phyloP scores from a whole-genome alignment of 2,329 filamentous ascomycete species.

The Colletotrichum neosansevieriae region DNA sequence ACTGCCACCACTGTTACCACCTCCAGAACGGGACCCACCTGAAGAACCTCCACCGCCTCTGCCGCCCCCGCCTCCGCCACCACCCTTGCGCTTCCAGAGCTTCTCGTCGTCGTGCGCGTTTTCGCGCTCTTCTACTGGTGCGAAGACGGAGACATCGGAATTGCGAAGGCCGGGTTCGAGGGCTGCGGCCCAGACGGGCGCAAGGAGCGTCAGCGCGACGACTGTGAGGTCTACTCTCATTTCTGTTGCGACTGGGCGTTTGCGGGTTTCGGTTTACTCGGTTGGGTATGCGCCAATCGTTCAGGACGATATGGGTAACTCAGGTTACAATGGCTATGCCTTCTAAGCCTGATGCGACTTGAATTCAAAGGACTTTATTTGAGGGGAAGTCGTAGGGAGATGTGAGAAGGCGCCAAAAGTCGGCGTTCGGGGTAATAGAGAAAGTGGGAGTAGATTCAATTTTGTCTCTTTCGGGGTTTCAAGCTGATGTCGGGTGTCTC shows the following conservation, averaged over 20 bases:
- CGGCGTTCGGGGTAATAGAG: not conserved
- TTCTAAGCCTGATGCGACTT: not conserved
- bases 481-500: constrained; percentile 22
- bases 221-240: constrained; percentile 51
- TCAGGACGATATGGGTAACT: not conserved
- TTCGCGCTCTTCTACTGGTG: constrained; percentile 40
- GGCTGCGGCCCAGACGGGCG: constrained; percentile 43
- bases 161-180: constrained; percentile 41
- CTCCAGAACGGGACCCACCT: constrained; percentile 40
- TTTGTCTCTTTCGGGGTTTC: constrained; percentile 35
- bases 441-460: constrained; percentile 18
- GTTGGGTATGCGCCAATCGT: not conserved
- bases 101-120: constrained; percentile 51
- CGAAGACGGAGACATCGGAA: constrained; percentile 32
- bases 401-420: constrained; percentile 10
- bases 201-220: constrained; percentile 45
- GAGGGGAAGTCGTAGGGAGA: constrained; percentile 5
- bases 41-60: constrained; percentile 41
- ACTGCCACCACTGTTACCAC: constrained; percentile 9
- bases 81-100: constrained; percentile 71
- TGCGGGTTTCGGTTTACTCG: constrained; percentile 5
- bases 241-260: constrained; percentile 26
- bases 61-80: constrained; percentile 64
- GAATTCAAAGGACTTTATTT: not conserved
- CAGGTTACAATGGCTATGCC: not conserved